A percentile compares a stretch with the other conserved stretches of the same genome.
phyloP scores from a whole-genome alignment of 2,329 filamentous ascomycete species.

The Dissoconium aciculare region DNA sequence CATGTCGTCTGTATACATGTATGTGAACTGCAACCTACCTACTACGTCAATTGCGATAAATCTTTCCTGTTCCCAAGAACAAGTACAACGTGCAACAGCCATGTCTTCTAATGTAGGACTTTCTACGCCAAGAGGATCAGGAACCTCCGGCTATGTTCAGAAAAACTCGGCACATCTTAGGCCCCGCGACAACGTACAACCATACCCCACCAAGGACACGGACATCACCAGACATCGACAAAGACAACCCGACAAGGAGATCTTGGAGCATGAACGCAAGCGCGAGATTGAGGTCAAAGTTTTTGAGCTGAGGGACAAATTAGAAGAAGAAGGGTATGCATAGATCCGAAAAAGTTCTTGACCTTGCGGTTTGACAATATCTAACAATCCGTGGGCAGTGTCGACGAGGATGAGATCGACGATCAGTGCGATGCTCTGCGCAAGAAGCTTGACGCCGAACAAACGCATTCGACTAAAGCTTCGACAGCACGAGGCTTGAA shows the following conservation, averaged over 20 bases:
- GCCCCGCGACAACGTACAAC: constrained; percentile 64
- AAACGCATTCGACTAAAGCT: constrained; percentile 31
- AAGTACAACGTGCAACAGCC: too few relatives aligned
- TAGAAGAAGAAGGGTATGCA: constrained; percentile 79
- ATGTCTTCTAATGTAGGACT: constrained; percentile 99
- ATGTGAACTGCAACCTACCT: too few relatives aligned
- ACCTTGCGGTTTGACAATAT: constrained; percentile 3
- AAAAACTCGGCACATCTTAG: constrained; percentile 81
- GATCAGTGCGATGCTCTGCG: constrained; percentile 52
- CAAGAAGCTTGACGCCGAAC: constrained; percentile 44
- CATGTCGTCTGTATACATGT: too few relatives aligned
- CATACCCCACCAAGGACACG: constrained; percentile 54
- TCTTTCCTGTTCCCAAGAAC: too few relatives aligned
- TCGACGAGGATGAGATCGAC: constrained; percentile 86
- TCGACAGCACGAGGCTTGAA: constrained; percentile 50
- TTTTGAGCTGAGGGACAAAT: constrained; percentile 70
- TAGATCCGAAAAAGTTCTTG: too few relatives aligned
- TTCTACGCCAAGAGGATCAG: constrained; percentile 81
- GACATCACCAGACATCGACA: constrained; percentile 58
- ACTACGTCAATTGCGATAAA: too few relatives aligned
- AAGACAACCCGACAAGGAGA: constrained; percentile 77
- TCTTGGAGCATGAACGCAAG: constrained; percentile 86
- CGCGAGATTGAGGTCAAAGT: constrained; percentile 86
- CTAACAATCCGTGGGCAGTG: constrained; percentile 29
- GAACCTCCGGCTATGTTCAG: constrained; percentile 94